Evolutionary conservation across 2,329 filamentous ascomycete species (phyloP), one percentile per base, ranked within the genome.

Genomic region (Fusarium guadeloupense): DNA sequence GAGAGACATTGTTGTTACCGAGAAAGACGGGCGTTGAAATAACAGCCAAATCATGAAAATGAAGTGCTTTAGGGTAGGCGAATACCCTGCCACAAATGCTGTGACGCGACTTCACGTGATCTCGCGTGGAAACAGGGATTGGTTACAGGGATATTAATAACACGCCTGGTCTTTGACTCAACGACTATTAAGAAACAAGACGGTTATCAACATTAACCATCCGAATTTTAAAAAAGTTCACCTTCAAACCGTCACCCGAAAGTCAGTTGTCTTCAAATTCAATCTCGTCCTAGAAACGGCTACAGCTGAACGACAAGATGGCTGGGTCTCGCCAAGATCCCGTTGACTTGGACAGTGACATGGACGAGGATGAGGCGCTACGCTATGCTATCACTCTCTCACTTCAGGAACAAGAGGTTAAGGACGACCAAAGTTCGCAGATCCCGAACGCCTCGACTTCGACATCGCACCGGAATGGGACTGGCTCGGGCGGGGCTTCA

Each of bases 341-440:
- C 21, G 49, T 62, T 14, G 54, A 70, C 26, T 69, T 75, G 55
- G 71, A 54, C 30, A 68, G 69, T 39, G 73, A 76, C 39, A 72
- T 72, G 20, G 81, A 83, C 39, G 83, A 87, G 17, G 84, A 89
- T 45, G 84, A 85, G 55, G 84, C 86, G 25, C 73, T 89, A n/a
- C 80, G 80, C 23, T 79, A 78, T 55, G 87, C 87, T 25, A 87
- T 90, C 53, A 85, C 81, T 14, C 73, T 88, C 23, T 88, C 85
- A 9, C 76, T 88, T 14, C 72, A 74, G 52, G 69, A 74, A 40
- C 66, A 70, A 40, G 48, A 62, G 30, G 20, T n/a, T 21, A 56
- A 44, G 16, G 50, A 39, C 30, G 52, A 45, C 34, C 66, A 52
- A 47, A 69, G 50, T 66, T 49, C 47, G 44, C 47, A 62, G 48